These are phyloP conservation scores for Castanea crenata DNA, from an alignment of 306 rosid species.

Conservation along the genomic window DNA sequence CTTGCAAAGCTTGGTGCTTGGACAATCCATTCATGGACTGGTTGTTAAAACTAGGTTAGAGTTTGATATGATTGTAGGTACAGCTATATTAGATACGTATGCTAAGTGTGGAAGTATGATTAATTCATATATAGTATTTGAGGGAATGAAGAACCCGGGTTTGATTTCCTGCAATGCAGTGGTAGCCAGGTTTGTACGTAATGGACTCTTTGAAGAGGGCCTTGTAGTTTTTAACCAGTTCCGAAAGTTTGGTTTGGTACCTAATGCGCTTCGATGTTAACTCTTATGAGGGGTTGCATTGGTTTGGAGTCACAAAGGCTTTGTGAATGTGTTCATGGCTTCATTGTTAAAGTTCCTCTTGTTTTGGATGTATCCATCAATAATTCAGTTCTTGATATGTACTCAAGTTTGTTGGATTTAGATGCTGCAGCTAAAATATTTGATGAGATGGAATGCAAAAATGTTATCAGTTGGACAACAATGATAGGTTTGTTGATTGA, in stretches of 20 bases:
- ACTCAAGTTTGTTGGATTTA: conserved; percentile 10
- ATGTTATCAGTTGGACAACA: conserved; percentile 17
- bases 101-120: conserved; percentile 13
- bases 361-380: not conserved
- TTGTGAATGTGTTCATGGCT: conserved; percentile 7
- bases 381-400: conserved; percentile 12
- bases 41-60: not conserved
- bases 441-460: conserved; percentile 1
- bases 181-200: conserved; percentile 5
- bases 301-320: not conserved
- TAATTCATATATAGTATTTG: not conserved
- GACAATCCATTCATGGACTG: conserved; percentile 8
- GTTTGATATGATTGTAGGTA: conserved; percentile 5
- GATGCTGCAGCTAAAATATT: conserved; percentile 4
- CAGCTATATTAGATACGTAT: conserved; percentile 1
- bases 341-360: conserved; percentile 3
- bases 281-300: not conserved
- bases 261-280: conserved; percentile 3
- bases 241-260: not conserved
- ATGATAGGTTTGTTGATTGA: conserved; percentile 9
- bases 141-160: conserved; percentile 1
- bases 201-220: conserved; percentile 9
- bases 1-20: not conserved
- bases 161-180: conserved; percentile 15
- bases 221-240: conserved; percentile 5